Conservation (phyloP, 2,329 filamentous ascomycete species). For the Colletotrichum spaethianum region DNA sequence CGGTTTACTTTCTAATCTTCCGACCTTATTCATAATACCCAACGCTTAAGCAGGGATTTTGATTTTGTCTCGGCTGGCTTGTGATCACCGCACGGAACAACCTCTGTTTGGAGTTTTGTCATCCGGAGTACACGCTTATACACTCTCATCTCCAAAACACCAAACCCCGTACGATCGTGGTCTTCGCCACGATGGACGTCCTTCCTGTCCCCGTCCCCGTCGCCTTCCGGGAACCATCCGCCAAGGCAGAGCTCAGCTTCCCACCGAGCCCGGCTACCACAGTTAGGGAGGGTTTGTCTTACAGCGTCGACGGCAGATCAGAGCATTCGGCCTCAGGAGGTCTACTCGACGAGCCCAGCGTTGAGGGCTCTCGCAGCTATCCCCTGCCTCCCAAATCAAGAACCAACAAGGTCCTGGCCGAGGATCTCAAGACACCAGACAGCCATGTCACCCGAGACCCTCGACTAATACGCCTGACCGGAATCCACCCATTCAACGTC, state of each 20-base stretch:
- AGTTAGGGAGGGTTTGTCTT: conserved; percentile 53
- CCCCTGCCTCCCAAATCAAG: conserved; percentile 78
- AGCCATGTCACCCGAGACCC: conserved; percentile 84
- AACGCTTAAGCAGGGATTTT: neutral
- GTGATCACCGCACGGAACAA: conserved; percentile 5
- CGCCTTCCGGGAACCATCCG: conserved; percentile 24
- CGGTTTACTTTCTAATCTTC: neutral
- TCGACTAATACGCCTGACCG: conserved; percentile 87
- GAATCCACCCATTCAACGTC: conserved; percentile 91
- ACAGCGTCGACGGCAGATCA: conserved; percentile 49
- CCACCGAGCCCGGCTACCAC: conserved; percentile 59
- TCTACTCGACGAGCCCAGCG: conserved; percentile 41
- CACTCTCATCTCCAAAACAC: neutral
- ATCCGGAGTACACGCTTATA: neutral
- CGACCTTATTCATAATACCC: neutral
- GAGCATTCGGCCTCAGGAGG: conserved; percentile 15
- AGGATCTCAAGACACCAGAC: conserved; percentile 89
- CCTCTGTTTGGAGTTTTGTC: neutral
- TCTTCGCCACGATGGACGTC: conserved; percentile 20
- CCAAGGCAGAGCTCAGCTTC: conserved; percentile 43
- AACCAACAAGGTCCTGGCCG: conserved; percentile 74
- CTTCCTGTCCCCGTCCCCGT: neutral
- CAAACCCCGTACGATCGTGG: neutral
- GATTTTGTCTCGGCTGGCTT: neutral
- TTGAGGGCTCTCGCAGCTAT: conserved; percentile 55